phyloP scores from a whole-genome alignment of 345 rosid genomes.

The Theobroma cacao region DNA sequence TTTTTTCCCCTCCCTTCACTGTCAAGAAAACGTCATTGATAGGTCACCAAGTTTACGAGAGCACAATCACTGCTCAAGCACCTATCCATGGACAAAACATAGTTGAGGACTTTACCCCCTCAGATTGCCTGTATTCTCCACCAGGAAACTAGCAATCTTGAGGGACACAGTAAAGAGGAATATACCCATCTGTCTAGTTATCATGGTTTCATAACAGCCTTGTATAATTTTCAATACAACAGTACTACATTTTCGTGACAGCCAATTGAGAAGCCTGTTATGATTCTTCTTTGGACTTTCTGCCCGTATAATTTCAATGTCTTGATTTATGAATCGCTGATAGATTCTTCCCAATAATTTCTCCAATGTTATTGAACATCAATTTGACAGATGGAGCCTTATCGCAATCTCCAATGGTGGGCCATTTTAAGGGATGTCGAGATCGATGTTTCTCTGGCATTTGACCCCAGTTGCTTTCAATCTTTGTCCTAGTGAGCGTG shows the following conservation, averaged over 20 bases:
- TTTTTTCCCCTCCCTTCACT: background rate
- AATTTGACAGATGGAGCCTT: background rate
- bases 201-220: background rate
- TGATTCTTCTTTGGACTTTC: background rate
- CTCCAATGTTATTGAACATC: background rate
- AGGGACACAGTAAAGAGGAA: background rate
- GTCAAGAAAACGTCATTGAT: background rate
- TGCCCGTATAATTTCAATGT: background rate
- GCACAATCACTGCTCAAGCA: background rate
- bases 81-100: background rate
- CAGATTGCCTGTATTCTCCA: background rate
- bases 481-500: conserved; percentile 1
- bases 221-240: background rate
- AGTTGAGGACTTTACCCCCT: background rate
- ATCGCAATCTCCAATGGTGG: background rate
- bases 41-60: background rate
- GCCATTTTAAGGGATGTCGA: background rate
- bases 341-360: background rate
- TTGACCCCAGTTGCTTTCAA: background rate
- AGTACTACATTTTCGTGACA: background rate
- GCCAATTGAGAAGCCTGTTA: background rate
- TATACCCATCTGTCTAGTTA: background rate
- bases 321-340: background rate
- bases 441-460: background rate
- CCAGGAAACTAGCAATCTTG: background rate